A percentile compares a stretch with the other conserved stretches of the same genome.
Conservation (phyloP, 495 filamentous ascomycete genomes). For the Stereocaulon alpinum region DNA sequence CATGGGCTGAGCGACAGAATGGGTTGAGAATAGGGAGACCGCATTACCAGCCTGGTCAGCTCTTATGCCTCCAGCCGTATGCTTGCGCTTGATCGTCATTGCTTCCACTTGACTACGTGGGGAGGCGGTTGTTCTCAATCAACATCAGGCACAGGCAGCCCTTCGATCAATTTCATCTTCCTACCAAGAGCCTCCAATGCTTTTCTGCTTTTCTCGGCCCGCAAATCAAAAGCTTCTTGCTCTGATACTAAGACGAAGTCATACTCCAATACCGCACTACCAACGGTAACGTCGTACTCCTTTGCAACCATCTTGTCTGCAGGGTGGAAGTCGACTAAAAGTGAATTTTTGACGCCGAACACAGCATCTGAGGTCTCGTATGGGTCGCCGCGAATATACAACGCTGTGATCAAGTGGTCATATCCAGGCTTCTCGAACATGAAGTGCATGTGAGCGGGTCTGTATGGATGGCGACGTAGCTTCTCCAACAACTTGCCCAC, state of each 20-base stretch:
- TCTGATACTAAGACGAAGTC: constrained; percentile 74
- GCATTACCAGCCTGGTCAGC: too few species aligned
- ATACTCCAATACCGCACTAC: constrained; percentile 46
- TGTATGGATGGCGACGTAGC: constrained; percentile 66
- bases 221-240: constrained; percentile 54
- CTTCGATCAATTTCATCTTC: constrained; percentile 68
- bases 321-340: constrained; percentile 61
- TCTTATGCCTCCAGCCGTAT: too few species aligned
- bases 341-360: constrained; percentile 81
- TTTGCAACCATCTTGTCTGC: constrained; percentile 50
- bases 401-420: constrained; percentile 80
- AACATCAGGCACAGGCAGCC: constrained; percentile 73
- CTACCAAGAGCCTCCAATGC: constrained; percentile 63
- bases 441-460: constrained; percentile 88
- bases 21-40: too few species aligned
- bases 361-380: constrained; percentile 89
- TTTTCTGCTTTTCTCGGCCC: constrained; percentile 59
- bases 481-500: constrained; percentile 66
- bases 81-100: background rate
- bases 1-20: too few species aligned
- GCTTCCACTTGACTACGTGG: background rate
- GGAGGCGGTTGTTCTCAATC: constrained; percentile 23
- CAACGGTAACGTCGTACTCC: constrained; percentile 46
- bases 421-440: constrained; percentile 85
- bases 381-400: constrained; percentile 75